Evolutionary conservation across 352 stramenopile species (phyloP), one percentile per base, ranked within the genome.

Genomic region (Globisporangium canariense): DNA sequence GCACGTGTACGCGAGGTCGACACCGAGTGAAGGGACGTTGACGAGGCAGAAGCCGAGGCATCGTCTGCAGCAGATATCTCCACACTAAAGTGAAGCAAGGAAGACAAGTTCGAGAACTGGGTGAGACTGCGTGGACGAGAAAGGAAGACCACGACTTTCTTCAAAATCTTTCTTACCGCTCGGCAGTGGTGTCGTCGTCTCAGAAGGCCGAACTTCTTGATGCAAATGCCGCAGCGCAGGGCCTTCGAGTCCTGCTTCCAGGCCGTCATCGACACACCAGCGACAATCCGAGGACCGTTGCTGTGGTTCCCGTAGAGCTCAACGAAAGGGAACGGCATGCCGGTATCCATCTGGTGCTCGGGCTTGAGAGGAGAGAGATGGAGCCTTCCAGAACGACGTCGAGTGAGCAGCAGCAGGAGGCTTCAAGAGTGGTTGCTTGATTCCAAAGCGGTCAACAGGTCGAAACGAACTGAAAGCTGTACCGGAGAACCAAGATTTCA

Each of bases 31-130:
- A 0, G 83, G 83, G 34, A 91, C 78, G 58, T 90, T 76, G 11
- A 91, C 83, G 45, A 91, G 71, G 58, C 79, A 82, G 62, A 88
- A 90, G 4, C 76, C 81, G 11, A 92, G 71, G 63, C 81, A 92
- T 10, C 79, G 72, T 56, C 79, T 68, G 58, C 81, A 92, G 60
- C 77, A 92, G 60, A 92, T 70, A 43, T 92, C 83, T 16, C 81
- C 83, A 60, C 81, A 90, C 83, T 92, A 64, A 83, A 55, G 68
- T 65, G 20, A 65, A 28, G 25, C 45, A 14, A 66, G 13, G 36
- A 51, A 41, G n/a, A 65, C 41, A 10, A 66, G 40, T 36, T 47
- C 32, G 38, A 16, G 8, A 65, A n/a, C 34, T 16, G 51, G 10
- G 51, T 79, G n/a, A 79, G 70, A 25, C 49, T 16, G 61, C 18